These are phyloP conservation scores for Termitomyces sp. DNA, from an alignment of 768 basidiomycete species.

Conservation along the genomic window DNA sequence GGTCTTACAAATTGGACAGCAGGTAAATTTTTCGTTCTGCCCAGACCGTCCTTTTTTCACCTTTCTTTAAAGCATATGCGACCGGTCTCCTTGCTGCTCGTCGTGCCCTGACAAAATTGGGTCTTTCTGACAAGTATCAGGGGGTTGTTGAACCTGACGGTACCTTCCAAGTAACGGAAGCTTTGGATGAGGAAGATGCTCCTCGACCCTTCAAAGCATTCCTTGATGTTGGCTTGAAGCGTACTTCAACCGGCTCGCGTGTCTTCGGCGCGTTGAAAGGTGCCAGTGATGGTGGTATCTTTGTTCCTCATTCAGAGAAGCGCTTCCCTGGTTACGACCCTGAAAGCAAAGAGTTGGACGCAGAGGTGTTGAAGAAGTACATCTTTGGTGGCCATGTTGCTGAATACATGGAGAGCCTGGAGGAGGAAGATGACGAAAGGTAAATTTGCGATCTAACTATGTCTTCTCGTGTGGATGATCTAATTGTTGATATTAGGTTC, in stretches of 20 bases:
- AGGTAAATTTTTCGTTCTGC: slow-evolving; percentile 38
- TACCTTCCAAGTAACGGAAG: slow-evolving; percentile 74
- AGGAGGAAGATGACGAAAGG: slow-evolving; percentile 99
- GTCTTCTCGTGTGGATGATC: not conserved
- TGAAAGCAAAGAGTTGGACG: slow-evolving; percentile 88
- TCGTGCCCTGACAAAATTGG: slow-evolving; percentile 91
- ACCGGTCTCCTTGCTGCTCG: slow-evolving; percentile 94
- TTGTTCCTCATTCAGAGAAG: slow-evolving; percentile 95
- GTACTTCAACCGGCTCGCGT: slow-evolving; percentile 96
- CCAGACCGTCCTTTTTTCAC: not conserved
- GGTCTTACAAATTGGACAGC: slow-evolving; percentile 99
- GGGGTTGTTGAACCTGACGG: slow-evolving; percentile 92
- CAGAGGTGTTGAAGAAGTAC: slow-evolving; percentile 95
- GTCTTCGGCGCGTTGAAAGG: slow-evolving; percentile 99
- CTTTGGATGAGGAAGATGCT: slow-evolving; percentile 85
- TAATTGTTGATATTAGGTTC: slow-evolving; percentile 46
- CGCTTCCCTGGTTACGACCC: slow-evolving; percentile 98
- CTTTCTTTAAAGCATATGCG: slow-evolving; percentile 68
- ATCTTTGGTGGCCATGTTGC: slow-evolving; percentile 97
- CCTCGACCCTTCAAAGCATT: slow-evolving; percentile 99
- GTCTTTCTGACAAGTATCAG: slow-evolving; percentile 96
- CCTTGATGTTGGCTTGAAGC: slow-evolving; percentile 97
- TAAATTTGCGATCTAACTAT: slow-evolving; percentile 21
- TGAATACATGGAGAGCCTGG: slow-evolving; percentile 98
- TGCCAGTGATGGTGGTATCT: slow-evolving; percentile 95